phyloP scores from a whole-genome alignment of 148 eudicot species.

The Suaeda aralocaspica region DNA sequence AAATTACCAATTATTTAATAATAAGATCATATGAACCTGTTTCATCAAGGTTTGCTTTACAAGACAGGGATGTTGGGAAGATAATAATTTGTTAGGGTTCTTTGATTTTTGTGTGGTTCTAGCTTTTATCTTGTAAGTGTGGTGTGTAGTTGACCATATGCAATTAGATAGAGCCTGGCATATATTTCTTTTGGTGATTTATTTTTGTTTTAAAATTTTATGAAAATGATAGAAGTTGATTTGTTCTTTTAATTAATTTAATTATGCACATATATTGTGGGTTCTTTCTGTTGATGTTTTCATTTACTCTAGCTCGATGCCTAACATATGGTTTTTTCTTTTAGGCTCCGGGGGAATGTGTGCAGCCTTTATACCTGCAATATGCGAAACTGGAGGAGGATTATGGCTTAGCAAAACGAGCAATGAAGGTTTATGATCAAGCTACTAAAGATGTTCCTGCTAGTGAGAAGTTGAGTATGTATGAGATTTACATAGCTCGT shows the following conservation, averaged over 20 bases:
- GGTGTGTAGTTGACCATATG: not conserved
- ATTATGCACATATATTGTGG: not conserved
- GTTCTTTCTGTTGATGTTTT: not conserved
- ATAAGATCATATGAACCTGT: too few species aligned
- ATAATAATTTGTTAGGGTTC: not conserved
- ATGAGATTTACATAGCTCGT: constrained; percentile 86
- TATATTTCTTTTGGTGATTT: not conserved
- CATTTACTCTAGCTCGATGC: not conserved
- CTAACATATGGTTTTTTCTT: constrained; percentile 18
- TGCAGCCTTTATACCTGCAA: constrained; percentile 76
- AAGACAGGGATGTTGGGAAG: not conserved
- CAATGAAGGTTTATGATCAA: constrained; percentile 89
- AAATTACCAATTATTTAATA: too few species aligned
- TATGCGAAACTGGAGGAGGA: constrained; percentile 95
- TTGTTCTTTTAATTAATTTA: not conserved
- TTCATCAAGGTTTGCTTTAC: not conserved
- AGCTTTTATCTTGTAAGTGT: not conserved
- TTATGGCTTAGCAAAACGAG: constrained; percentile 82
- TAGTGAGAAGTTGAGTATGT: constrained; percentile 86
- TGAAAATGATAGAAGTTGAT: not conserved
- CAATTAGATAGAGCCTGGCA: not conserved
- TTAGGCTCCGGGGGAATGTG: constrained; percentile 88
- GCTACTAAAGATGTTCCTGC: constrained; percentile 88
- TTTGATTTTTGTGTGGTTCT: not conserved
- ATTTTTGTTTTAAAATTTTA: too few species aligned